Base-by-base conservation (phyloP, 2,329 filamentous ascomycete genomes). In the Colletotrichum tropicicola region DNA sequence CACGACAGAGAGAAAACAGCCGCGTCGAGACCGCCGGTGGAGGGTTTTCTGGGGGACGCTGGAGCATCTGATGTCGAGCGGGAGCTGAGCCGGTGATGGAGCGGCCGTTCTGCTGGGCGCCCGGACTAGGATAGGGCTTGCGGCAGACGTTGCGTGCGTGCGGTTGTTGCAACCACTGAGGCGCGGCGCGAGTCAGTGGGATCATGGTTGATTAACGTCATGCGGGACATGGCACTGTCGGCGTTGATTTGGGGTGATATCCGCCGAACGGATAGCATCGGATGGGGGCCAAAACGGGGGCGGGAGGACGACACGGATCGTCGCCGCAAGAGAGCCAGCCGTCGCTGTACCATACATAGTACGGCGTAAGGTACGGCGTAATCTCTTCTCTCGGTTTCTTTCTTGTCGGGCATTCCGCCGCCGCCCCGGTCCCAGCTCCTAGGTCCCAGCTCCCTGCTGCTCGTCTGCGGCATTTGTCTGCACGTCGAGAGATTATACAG, bases 181-280 rank as follows among this genome's bases (percentile, higher is more conserved):
- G 13, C 53, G 23, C n/a, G 19, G 3, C 32, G 60, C 55, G 60
- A 64, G 60, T 64, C 60, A 64, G 55, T 30, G 25, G 27, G n/a
- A 41, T 32, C 55, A 64, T 28, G 37, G 28, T 28, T 44, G 30
- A 32, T 52, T 7, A 59, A 53, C 25, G 55, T 64, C 60, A 64
- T 64, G 55, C 55, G 39, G 45, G 1, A 37, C 15, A 17, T 12
- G 23, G 17, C 39, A 30, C 10, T 10, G 25, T 48, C 17, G 21
- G 15, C 17, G 30, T 3, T 37, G n/a, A 32, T 45, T 35, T 10
- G 21, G 37, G 23, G 47, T 37, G 23, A 52, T n/a, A 28, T 52
- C 30, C 19, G 21, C 39, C 37, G 55, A 39, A 19, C 55, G 30
- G 27, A 19, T 53, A 41, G 37, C 32, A 28, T 41, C 43, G 41